A percentile compares a stretch with the other conserved stretches of the same genome.
Conservation (phyloP, 2,329 filamentous ascomycete species). For the Talaromyces piceae region DNA sequence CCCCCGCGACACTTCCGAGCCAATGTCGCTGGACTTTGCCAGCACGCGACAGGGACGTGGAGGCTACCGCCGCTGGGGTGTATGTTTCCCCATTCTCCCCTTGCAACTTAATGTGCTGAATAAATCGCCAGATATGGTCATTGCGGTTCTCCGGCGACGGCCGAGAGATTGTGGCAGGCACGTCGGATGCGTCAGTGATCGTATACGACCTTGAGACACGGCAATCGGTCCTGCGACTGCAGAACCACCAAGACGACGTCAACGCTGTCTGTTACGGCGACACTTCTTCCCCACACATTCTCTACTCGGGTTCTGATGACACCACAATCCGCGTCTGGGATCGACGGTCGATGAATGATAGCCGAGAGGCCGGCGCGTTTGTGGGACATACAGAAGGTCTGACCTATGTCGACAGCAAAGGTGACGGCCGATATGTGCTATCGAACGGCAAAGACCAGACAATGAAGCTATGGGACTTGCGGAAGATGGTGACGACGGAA, state of each 20-base stretch:
- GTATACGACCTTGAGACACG: slow-evolving; percentile 88
- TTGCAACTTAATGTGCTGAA: slow-evolving; percentile 12
- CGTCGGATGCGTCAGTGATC: slow-evolving; percentile 68
- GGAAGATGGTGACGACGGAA: slow-evolving; percentile 75
- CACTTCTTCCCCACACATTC: slow-evolving; percentile 76
- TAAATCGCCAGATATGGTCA: slow-evolving; percentile 62
- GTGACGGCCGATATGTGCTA: slow-evolving; percentile 80
- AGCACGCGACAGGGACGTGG: slow-evolving; percentile 39
- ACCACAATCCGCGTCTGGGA: slow-evolving; percentile 96
- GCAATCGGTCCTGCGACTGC: slow-evolving; percentile 63
- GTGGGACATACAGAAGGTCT: slow-evolving; percentile 59
- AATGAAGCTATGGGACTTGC: slow-evolving; percentile 93
- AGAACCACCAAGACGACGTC: slow-evolving; percentile 78
- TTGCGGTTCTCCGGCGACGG: slow-evolving; percentile 90
- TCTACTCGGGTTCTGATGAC: slow-evolving; percentile 95
- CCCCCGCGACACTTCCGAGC: slow-evolving; percentile 70
- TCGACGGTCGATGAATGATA: slow-evolving; percentile 59
- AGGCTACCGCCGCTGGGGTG: slow-evolving; percentile 36
- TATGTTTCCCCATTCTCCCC: slow-evolving; percentile 19
- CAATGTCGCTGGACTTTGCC: slow-evolving; percentile 68
- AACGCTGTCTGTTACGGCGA: slow-evolving; percentile 97
- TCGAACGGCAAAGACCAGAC: slow-evolving; percentile 94
- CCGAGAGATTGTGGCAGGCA: slow-evolving; percentile 82
- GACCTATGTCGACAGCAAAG: slow-evolving; percentile 70
- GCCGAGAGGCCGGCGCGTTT: slow-evolving; percentile 57